phyloP scores from a whole-genome alignment of 2,329 filamentous ascomycete species.

The Cryphonectria naterciae region DNA sequence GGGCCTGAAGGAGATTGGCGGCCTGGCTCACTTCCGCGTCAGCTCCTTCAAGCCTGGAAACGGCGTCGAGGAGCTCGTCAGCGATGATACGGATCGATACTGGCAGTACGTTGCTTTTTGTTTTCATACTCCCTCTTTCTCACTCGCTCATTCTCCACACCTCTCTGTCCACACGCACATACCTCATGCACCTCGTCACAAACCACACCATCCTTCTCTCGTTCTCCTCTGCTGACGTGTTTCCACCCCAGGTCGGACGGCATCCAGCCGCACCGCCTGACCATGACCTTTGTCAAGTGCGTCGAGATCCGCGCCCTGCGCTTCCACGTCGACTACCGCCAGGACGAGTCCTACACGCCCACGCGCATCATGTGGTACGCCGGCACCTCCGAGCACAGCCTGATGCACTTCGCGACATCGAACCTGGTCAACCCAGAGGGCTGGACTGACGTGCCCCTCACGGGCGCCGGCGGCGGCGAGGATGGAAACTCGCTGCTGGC shows the following conservation, averaged over 20 bases:
- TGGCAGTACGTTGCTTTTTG: conserved; percentile 67
- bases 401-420: conserved; percentile 85
- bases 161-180: no score
- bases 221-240: not conserved
- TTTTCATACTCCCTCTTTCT: not conserved
- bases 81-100: conserved; percentile 72
- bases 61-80: conserved; percentile 75
- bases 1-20: conserved; percentile 81
- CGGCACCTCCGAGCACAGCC: conserved; percentile 87
- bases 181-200: not conserved
- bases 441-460: conserved; percentile 83
- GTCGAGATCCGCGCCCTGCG: conserved; percentile 78
- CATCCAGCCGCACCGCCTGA: conserved; percentile 77
- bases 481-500: conserved; percentile 79
- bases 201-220: not conserved
- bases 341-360: conserved; percentile 95
- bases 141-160: no score
- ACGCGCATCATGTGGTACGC: conserved; percentile 89
- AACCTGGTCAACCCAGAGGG: conserved; percentile 78
- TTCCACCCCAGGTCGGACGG: conserved; percentile 68
- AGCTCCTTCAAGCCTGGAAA: conserved; percentile 81
- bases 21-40: conserved; percentile 81
- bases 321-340: conserved; percentile 87
- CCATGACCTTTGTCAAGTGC: conserved; percentile 83
- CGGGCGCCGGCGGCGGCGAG: conserved; percentile 58